Conservation (phyloP, 495 filamentous ascomycete species). For the Lasiosphaeria miniovina region DNA sequence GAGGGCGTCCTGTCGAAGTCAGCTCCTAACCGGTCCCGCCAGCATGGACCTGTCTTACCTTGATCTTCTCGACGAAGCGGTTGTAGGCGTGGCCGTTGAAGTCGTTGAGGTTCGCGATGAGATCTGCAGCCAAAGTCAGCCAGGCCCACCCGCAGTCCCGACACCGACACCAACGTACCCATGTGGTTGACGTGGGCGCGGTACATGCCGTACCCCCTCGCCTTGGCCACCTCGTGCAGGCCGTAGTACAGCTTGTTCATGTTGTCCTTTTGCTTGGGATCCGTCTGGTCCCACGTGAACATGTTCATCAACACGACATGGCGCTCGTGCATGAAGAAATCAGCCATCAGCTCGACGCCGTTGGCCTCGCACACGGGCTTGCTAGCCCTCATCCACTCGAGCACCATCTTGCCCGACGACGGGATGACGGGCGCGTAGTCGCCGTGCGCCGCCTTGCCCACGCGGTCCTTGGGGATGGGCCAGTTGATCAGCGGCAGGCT, state of each 20-base stretch:
- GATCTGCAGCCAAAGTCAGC: conserved; percentile 29
- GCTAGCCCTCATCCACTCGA: conserved; percentile 39
- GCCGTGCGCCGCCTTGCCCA: conserved; percentile 39
- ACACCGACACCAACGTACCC: conserved; percentile 25
- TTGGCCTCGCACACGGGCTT: conserved; percentile 39
- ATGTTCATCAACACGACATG: conserved; percentile 44
- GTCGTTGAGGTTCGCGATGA: conserved; percentile 42
- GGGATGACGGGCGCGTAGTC: conserved; percentile 45
- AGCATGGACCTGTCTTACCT: conserved; percentile 20
- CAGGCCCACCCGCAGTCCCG: not conserved
- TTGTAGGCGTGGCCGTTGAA: conserved; percentile 43
- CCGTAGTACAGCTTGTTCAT: conserved; percentile 31
- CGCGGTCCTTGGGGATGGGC: conserved; percentile 25
- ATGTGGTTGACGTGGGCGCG: conserved; percentile 44
- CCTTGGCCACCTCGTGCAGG: conserved; percentile 36
- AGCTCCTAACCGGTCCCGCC: not conserved
- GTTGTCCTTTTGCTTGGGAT: conserved; percentile 28
- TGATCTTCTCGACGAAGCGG: conserved; percentile 42
- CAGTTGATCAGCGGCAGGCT: conserved; percentile 43
- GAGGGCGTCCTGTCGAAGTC: conserved; percentile 24
- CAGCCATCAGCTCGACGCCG: conserved; percentile 41
- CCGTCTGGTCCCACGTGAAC: conserved; percentile 44
- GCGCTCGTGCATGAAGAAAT: conserved; percentile 46
- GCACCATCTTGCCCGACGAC: conserved; percentile 33
- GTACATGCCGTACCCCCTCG: conserved; percentile 42